Percentiles rank a stretch among this genome's conserved stretches.
phyloP scores from a whole-genome alignment of 306 rosid genomes.

The Lathyrus tuberosus region DNA sequence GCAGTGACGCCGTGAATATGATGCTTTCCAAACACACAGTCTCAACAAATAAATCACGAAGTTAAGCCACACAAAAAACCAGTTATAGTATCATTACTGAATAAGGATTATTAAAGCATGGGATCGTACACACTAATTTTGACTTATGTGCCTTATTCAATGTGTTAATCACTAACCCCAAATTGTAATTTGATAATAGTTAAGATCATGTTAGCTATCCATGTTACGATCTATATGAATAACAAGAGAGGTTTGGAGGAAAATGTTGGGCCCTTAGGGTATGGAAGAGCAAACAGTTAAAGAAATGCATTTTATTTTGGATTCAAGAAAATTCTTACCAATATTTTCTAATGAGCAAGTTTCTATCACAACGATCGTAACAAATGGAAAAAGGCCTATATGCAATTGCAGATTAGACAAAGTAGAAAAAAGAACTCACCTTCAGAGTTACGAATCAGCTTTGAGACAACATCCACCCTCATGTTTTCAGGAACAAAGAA shows the following conservation, averaged over 20 bases:
- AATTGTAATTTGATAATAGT: not conserved
- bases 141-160: not conserved
- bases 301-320: not conserved
- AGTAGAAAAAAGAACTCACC: constrained; percentile 47
- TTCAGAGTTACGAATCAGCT: constrained; percentile 57
- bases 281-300: no score
- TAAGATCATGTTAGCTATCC: not conserved
- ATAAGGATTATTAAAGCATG: constrained; percentile 13
- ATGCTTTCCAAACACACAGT: not conserved
- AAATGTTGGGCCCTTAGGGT: no score
- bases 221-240: not conserved
- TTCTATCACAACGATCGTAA: no score
- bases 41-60: constrained; percentile 19
- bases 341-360: not conserved
- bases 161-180: not conserved
- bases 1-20: no score
- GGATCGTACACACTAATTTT: constrained; percentile 6
- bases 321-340: not conserved
- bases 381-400: constrained; percentile 6
- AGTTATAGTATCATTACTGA: constrained; percentile 16
- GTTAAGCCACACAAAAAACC: not conserved
- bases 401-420: constrained; percentile 28
- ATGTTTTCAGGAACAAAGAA: constrained; percentile 89
- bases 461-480: constrained; percentile 87
- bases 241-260: constrained; percentile 6